Conservation (phyloP, 2,329 filamentous ascomycete species). For the Waltergamsia citrina region DNA sequence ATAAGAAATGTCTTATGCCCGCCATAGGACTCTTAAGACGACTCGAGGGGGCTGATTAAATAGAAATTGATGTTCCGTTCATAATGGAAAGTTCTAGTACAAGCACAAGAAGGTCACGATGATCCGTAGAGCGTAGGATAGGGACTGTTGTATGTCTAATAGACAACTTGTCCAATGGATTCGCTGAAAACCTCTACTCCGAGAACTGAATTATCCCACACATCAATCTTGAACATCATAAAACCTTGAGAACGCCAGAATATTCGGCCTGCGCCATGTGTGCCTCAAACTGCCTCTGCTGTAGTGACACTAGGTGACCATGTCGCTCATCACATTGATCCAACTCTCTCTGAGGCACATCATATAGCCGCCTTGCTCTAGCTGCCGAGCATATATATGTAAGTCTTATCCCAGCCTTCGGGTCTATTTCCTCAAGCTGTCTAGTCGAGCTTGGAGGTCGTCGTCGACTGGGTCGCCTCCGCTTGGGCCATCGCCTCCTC, state of each 20-base stretch:
- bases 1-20: too few species aligned
- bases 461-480: slow-evolving; percentile 64
- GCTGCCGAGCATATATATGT: neutral
- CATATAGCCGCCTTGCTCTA: neutral
- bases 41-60: too few species aligned
- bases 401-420: too few species aligned
- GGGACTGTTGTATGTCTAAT: too few species aligned
- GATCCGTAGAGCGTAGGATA: too few species aligned
- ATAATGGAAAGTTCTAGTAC: too few species aligned
- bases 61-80: too few species aligned
- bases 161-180: too few species aligned
- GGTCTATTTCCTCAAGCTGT: slow-evolving; percentile 65
- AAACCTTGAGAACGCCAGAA: neutral
- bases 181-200: slow-evolving; percentile 1
- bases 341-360: too few species aligned
- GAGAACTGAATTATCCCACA: neutral
- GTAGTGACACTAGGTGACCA: too few species aligned
- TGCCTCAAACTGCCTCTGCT: neutral
- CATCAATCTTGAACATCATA: neutral
- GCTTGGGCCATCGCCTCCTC: slow-evolving; percentile 41
- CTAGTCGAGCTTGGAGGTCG: slow-evolving; percentile 85
- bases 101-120: too few species aligned
- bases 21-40: too few species aligned
- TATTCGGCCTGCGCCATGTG: neutral
- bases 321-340: neutral